Conservation (phyloP, 345 rosid genomes). For the Eucalyptus guilfoylei region DNA sequence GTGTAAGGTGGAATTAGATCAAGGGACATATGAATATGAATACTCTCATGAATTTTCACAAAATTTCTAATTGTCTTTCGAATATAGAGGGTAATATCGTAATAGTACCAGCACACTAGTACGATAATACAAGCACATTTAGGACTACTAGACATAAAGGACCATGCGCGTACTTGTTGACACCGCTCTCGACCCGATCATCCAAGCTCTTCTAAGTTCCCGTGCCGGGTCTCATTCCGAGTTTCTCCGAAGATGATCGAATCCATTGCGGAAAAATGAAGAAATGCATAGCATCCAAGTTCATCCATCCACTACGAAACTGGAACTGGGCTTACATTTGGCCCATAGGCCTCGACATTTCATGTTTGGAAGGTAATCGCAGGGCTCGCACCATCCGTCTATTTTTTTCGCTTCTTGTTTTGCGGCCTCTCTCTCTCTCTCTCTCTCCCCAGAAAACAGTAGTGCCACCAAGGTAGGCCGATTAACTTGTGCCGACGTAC, state of each 20-base stretch:
- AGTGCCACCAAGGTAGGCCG: neutral
- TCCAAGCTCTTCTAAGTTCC: neutral
- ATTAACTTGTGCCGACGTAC: neutral
- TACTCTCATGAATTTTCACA: accelerated
- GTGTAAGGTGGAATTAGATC: neutral
- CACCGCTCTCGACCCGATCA: neutral
- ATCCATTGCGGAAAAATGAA: neutral
- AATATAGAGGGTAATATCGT: neutral
- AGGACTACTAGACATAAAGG: neutral
- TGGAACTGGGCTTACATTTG: neutral
- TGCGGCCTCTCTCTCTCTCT: neutral
- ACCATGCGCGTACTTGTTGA: neutral
- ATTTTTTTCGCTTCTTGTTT: neutral
- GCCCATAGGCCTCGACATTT: neutral
- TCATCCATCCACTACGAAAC: neutral
- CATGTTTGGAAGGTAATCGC: neutral
- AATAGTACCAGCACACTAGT: neutral
- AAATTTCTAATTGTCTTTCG: neutral
- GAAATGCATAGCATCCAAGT: neutral
- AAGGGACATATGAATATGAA: neutral
- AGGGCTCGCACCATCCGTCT: neutral
- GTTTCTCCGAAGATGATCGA: neutral
- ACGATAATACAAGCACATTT: neutral
- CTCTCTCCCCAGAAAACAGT: neutral
- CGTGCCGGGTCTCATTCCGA: neutral